phyloP scores from a whole-genome alignment of 805 yeast species.

The Wickerhamiella slavikovae region DNA sequence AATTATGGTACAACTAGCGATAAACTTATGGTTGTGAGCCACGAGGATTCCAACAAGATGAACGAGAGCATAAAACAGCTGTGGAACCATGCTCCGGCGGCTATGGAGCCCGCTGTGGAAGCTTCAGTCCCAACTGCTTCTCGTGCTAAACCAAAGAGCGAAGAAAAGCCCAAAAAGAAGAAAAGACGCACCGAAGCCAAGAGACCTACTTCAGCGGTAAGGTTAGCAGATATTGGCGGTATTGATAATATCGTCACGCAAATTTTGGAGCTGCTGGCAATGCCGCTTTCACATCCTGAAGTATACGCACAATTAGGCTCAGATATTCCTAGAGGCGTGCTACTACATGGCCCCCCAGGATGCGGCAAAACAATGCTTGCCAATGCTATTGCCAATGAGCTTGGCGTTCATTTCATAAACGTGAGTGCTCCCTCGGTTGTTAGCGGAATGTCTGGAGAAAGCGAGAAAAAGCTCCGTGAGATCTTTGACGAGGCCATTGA shows the following conservation, averaged over 20 bases:
- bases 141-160: background rate
- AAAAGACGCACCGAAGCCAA: conserved; percentile 23
- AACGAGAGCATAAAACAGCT: conserved; percentile 56
- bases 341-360: conserved; percentile 97
- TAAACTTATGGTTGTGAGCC: conserved; percentile 37
- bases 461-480: conserved; percentile 84
- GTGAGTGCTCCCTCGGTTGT: conserved; percentile 91
- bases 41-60: conserved; percentile 38
- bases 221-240: conserved; percentile 69
- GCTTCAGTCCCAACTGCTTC: conserved; percentile 1
- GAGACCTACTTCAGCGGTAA: conserved; percentile 30
- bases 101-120: conserved; percentile 3
- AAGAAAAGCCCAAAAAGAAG: conserved; percentile 22
- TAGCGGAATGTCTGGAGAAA: conserved; percentile 98
- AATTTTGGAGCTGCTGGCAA: conserved; percentile 71
- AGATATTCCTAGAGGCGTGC: conserved; percentile 84
- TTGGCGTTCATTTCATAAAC: conserved; percentile 79
- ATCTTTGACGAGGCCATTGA: conserved; percentile 79
- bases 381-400: conserved; percentile 85
- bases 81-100: conserved; percentile 28
- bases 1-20: conserved; percentile 25
- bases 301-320: conserved; percentile 73
- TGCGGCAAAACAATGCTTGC: conserved; percentile 97
- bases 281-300: conserved; percentile 89
- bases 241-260: conserved; percentile 69